Conservation (phyloP, 768 basidiomycete species). For the Kockovaella imperatae region DNA sequence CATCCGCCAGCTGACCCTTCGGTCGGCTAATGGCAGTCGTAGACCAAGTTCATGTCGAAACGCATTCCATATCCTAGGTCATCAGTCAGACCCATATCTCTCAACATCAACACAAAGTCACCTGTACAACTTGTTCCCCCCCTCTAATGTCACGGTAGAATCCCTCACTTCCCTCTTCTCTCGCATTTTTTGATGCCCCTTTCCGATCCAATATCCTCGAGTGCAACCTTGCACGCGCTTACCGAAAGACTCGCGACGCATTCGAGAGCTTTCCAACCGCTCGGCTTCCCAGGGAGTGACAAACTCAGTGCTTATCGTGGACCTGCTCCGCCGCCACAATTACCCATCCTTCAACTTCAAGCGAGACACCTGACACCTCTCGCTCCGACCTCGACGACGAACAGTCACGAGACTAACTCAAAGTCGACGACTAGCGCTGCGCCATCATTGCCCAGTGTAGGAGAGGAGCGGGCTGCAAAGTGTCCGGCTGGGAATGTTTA, state of each 20-base stretch:
- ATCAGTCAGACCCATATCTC: too few species aligned
- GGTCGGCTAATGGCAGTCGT: neutral
- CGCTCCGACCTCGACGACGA: conserved; percentile 10
- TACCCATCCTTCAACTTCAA: conserved; percentile 30
- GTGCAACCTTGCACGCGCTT: conserved; percentile 34
- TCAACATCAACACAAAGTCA: too few species aligned
- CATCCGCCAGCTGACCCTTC: neutral
- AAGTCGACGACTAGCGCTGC: neutral
- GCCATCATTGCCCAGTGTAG: conserved; percentile 14
- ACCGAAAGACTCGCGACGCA: conserved; percentile 37
- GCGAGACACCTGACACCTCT: conserved; percentile 30
- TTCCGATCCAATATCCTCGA: conserved; percentile 10
- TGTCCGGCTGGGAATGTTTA: conserved; percentile 36
- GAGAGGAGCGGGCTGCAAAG: conserved; percentile 28
- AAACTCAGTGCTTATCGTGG: conserved; percentile 23
- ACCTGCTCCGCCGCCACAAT: conserved; percentile 36
- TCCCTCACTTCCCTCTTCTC: neutral
- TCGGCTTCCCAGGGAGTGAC: conserved; percentile 20
- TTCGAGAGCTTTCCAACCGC: conserved; percentile 22
- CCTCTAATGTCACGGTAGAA: too few species aligned
- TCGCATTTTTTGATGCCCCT: conserved; percentile 13
- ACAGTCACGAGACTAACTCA: conserved; percentile 1
- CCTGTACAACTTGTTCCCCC: too few species aligned
- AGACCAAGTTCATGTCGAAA: too few species aligned
- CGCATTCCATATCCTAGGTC: too few species aligned